Conservation (phyloP, 148 eudicot species). For the Cornus controversa region DNA sequence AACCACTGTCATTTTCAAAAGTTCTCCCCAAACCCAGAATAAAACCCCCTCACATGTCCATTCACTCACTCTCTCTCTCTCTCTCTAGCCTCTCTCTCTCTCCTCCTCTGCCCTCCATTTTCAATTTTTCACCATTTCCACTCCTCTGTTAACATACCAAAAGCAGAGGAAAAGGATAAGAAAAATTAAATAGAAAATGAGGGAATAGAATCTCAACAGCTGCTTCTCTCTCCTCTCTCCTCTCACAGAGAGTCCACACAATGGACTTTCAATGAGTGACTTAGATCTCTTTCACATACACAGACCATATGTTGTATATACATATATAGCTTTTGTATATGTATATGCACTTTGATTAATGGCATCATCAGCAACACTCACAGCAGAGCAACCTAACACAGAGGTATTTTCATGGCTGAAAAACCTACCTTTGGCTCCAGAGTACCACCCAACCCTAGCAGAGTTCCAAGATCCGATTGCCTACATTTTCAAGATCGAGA, state of each 20-base stretch:
- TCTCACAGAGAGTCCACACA: not conserved
- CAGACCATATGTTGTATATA: not conserved
- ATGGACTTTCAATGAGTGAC: not conserved
- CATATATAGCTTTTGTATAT: not conserved
- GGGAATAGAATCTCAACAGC: slow-evolving; percentile 37
- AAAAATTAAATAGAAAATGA: slow-evolving; percentile 3
- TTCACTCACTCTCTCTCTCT: not conserved
- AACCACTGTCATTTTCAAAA: not conserved
- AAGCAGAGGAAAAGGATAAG: slow-evolving; percentile 24
- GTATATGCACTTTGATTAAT: slow-evolving; percentile 15
- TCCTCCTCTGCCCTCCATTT: not conserved
- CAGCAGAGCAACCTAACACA: slow-evolving; percentile 39
- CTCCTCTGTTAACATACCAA: slow-evolving; percentile 28
- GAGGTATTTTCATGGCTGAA: slow-evolving; percentile 89
- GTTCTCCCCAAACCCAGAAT: slow-evolving; percentile 9
- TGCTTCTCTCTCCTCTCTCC: slow-evolving; percentile 21
- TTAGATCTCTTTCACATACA: slow-evolving; percentile 12
- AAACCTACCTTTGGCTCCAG: slow-evolving; percentile 91
- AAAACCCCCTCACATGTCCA: not conserved
- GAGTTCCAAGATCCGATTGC: slow-evolving; percentile 97
- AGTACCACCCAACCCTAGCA: slow-evolving; percentile 78
- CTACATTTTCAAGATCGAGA: slow-evolving; percentile 88
- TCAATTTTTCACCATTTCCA: slow-evolving; percentile 13
- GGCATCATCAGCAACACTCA: slow-evolving; percentile 7
- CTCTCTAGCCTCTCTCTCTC: not conserved